phyloP scores from a whole-genome alignment of 2,329 filamentous ascomycete genomes.

The Curvularia spicifera region DNA sequence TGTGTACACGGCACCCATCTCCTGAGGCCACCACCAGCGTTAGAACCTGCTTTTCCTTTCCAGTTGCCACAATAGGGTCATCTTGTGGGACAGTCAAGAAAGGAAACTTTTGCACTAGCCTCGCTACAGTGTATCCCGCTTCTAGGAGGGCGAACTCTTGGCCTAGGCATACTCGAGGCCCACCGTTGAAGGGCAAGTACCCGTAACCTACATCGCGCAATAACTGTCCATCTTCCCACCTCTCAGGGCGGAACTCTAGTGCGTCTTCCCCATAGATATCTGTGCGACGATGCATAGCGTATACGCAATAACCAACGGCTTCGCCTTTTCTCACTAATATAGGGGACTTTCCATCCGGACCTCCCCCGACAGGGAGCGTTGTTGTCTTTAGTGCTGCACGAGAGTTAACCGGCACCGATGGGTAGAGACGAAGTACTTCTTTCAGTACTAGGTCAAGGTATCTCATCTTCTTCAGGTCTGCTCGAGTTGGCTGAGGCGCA shows the following conservation, averaged over 20 bases:
- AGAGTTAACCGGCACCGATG: constrained; percentile 39
- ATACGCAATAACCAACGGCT: constrained; percentile 35
- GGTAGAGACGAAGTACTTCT: constrained; percentile 49
- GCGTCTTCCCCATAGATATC: constrained; percentile 49
- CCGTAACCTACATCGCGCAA: constrained; percentile 25
- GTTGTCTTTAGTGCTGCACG: constrained; percentile 38
- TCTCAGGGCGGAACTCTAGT: constrained; percentile 43
- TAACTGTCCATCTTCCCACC: constrained; percentile 37
- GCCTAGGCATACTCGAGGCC: constrained; percentile 39
- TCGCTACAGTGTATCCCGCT: constrained; percentile 33
- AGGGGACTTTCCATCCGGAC: constrained; percentile 38
- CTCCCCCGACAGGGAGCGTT: constrained; percentile 40
- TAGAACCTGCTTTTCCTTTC: constrained; percentile 20
- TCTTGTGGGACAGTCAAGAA: constrained; percentile 7
- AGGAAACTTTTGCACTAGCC: constrained; percentile 34
- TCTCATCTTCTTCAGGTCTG: constrained; percentile 14
- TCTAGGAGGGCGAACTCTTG: constrained; percentile 41
- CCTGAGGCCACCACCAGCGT: constrained; percentile 24
- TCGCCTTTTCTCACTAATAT: constrained; percentile 42
- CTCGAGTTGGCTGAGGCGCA: constrained; percentile 26
- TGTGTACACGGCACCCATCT: constrained; percentile 17
- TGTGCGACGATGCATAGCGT: constrained; percentile 42
- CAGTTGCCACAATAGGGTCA: constrained; percentile 7
- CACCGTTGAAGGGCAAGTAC: constrained; percentile 43
- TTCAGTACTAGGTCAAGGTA: constrained; percentile 17